These are phyloP conservation scores for Herpetospermum pedunculosum DNA, from an alignment of 306 rosid species.

Conservation along the genomic window DNA sequence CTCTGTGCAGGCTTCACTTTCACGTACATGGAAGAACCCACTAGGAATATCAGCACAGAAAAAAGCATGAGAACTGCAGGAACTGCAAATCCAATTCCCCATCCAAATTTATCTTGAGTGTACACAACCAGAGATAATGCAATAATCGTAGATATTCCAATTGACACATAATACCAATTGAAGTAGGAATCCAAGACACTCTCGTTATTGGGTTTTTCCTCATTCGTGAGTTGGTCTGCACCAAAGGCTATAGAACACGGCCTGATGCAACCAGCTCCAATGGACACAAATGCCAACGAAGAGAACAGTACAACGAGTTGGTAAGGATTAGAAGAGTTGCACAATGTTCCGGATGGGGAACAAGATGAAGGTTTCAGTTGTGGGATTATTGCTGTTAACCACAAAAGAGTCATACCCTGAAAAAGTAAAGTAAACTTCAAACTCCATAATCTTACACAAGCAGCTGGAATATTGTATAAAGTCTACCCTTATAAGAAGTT, in stretches of 20 bases:
- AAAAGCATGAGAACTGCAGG: constrained; percentile 27
- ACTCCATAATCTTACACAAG: neutral
- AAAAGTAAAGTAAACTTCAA: constrained; percentile 9
- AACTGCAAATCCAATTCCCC: constrained; percentile 40
- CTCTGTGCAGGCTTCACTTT: constrained; percentile 19
- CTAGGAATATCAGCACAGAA: constrained; percentile 20
- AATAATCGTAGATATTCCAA: constrained; percentile 15
- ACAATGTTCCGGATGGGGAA: neutral
- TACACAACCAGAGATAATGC: constrained; percentile 25
- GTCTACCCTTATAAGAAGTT: neutral
- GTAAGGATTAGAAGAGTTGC: constrained; percentile 14
- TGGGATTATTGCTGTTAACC: constrained; percentile 32
- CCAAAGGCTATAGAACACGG: constrained; percentile 54
- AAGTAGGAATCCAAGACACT: constrained; percentile 30
- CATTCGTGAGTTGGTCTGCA: constrained; percentile 29
- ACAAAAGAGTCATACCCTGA: constrained; percentile 31
- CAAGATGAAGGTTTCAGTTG: constrained; percentile 22
- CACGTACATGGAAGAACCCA: constrained; percentile 31
- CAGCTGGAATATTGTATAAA: neutral
- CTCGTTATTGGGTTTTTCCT: neutral
- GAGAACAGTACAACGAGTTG: constrained; percentile 16
- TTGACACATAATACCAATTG: constrained; percentile 33
- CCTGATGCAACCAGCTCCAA: constrained; percentile 49
- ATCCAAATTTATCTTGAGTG: constrained; percentile 39
- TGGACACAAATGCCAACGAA: constrained; percentile 33